These are phyloP conservation scores for Geoglossum cookeanum DNA, from an alignment of 2,329 filamentous ascomycete genomes.

Conservation along the genomic window DNA sequence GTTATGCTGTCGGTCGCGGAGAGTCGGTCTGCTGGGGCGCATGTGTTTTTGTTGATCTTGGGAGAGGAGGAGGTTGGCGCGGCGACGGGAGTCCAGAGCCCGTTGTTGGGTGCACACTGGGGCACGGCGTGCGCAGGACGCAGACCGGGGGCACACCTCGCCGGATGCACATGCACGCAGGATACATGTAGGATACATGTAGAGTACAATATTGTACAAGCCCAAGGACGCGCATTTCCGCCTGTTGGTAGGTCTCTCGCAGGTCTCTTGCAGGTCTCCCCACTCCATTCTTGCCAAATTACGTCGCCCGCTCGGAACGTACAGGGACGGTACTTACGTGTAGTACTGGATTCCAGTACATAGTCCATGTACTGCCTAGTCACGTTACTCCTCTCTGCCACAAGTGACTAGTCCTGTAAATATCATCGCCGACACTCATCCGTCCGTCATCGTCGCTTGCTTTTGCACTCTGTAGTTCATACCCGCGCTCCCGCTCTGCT, in stretches of 20 bases:
- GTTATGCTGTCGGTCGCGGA: constrained; percentile 1
- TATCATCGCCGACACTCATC: constrained; percentile 4
- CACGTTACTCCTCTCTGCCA: neutral
- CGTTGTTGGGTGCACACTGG: neutral
- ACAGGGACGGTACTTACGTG: no score
- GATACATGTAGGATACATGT: no score
- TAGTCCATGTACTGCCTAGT: neutral
- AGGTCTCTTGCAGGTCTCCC: neutral
- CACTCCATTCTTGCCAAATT: neutral
- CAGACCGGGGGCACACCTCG: neutral
- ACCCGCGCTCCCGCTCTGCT: neutral
- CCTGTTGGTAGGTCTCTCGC: neutral
- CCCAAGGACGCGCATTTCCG: no score
- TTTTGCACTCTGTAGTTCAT: constrained; percentile 8
- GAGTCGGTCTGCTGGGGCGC: neutral
- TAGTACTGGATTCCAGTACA: no score
- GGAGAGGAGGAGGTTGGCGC: neutral
- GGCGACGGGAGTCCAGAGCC: neutral
- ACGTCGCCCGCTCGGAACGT: neutral
- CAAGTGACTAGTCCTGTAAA: neutral
- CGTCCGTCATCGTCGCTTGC: constrained; percentile 7
- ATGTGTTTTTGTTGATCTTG: constrained; percentile 2
- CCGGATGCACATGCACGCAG: no score
- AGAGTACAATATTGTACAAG: no score
- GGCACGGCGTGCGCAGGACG: neutral